These are phyloP conservation scores for Fusarium floridanum DNA, from an alignment of 2,329 filamentous ascomycete genomes.

Conservation along the genomic window DNA sequence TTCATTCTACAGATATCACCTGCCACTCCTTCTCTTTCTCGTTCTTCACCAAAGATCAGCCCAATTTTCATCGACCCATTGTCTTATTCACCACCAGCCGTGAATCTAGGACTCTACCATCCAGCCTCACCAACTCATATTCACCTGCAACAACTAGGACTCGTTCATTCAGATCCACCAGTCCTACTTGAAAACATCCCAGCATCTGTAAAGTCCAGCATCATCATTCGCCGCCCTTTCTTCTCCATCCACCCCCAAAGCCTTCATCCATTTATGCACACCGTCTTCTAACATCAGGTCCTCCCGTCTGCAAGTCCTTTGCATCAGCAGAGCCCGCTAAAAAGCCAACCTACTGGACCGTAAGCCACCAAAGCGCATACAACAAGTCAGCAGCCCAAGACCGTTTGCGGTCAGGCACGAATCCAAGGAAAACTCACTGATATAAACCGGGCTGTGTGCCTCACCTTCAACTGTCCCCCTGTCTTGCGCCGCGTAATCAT, in stretches of 20 bases:
- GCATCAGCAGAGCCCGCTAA: not conserved
- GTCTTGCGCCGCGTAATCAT: constrained; percentile 3
- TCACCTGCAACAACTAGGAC: not conserved
- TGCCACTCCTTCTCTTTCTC: not conserved
- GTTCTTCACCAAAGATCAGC: too few relatives aligned
- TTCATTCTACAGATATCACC: not conserved
- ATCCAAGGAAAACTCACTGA: constrained; percentile 17
- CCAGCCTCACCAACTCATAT: not conserved
- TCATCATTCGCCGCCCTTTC: not conserved
- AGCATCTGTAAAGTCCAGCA: not conserved
- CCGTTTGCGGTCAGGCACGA: not conserved
- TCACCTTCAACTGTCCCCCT: constrained; percentile 12
- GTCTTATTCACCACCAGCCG: not conserved
- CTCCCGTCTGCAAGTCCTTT: not conserved
- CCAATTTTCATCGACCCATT: not conserved
- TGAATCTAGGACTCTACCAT: not conserved
- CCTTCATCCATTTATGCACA: not conserved
- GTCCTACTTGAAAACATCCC: not conserved
- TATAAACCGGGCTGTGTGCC: constrained; percentile 22
- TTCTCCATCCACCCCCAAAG: not conserved
- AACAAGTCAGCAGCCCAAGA: not conserved
- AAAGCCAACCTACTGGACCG: not conserved
- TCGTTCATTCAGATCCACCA: not conserved
- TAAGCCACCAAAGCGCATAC: not conserved
- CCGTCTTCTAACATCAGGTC: not conserved